These are phyloP conservation scores for Misopates orontium DNA, from an alignment of 257 asterid species.

Conservation along the genomic window DNA sequence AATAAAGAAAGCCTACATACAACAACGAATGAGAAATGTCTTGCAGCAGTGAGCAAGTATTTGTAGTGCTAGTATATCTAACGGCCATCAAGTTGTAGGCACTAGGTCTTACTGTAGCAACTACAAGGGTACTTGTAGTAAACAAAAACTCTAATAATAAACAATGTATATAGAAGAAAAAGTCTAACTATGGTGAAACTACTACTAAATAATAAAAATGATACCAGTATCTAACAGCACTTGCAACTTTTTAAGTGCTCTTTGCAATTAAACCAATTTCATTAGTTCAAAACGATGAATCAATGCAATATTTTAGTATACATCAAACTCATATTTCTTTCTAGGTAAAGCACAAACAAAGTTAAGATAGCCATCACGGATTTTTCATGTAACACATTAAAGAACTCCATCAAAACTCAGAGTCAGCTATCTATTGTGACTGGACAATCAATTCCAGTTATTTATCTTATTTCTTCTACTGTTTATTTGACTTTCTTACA, in stretches of 20 bases:
- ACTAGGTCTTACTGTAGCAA: too few relatives aligned
- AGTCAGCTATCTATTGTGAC: not conserved
- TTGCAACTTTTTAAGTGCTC: not conserved
- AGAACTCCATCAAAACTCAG: too few relatives aligned
- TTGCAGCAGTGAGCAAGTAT: too few relatives aligned
- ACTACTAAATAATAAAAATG: not conserved
- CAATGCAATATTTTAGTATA: not conserved
- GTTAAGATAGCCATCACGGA: not conserved
- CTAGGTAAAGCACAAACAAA: not conserved
- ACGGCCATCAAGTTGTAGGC: not conserved
- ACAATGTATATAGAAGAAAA: not conserved
- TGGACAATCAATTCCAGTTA: constrained; percentile 4
- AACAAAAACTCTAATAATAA: not conserved
- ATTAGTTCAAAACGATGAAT: constrained; percentile 3
- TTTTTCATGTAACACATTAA: not conserved
- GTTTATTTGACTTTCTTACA: constrained; percentile 22
- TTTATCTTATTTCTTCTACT: constrained; percentile 20
- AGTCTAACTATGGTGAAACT: not conserved
- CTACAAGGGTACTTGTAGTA: not conserved
- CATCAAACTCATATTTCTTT: not conserved
- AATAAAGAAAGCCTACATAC: too few relatives aligned
- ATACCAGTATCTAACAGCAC: not conserved
- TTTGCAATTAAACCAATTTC: not conserved
- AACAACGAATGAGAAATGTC: too few relatives aligned
- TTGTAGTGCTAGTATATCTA: not conserved